Evolutionary conservation across 139 green algal species (phyloP), one percentile per base, ranked within the genome.

Genomic region (Auxenochlorella pyrenoidosa): DNA sequence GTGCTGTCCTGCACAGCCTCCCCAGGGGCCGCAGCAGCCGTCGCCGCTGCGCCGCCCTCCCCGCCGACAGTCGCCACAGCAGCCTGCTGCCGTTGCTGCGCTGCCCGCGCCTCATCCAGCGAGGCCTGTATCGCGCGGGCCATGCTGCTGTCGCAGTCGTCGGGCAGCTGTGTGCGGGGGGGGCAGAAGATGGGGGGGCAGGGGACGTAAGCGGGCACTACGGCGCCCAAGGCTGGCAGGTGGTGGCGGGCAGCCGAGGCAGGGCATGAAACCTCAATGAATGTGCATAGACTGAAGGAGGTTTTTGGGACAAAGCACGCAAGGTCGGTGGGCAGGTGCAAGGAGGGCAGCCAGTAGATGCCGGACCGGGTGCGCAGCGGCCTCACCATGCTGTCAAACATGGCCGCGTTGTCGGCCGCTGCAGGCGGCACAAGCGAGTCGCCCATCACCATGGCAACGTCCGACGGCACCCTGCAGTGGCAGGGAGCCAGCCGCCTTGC

Each of bases 371-470:
- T 13, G 4, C 51, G 28, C n/a, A n/a, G 28, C 16, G 10, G 18
- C 12, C 68, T 80, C 51, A 87, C 70, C 47, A 87, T 87, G 68
- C 71, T 70, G 36, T 58, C 82, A 24, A 76, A 51, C 34, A 76
- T 60, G 12, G 38, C 40, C 2, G 28, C 63, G 21, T 41, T 60
- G 60, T 34, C 80, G 30, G 21, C 36, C 13, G 5, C 73, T 32
- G 4, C 66, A 6, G 32, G 65, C 66, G 10, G 8, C 43, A 12
- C 75, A 58, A 80, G 30, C 36, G 72, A 41, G 18, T 89, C 76
- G 28, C 88, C 88, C 28, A 73, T 43, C 34, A 91, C 76, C 88
- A 91, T 91, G 41, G 76, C 88, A n/a, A 89, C 54, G 26, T 91
- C 88, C 12, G 88, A 91, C 2, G 88, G 77, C 68, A 91, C 84